Percentiles rank a stretch among this genome's conserved stretches.
These are phyloP conservation scores for Cladosporium sp. DNA, from an alignment of 2,329 filamentous ascomycete species.

Conservation along the genomic window DNA sequence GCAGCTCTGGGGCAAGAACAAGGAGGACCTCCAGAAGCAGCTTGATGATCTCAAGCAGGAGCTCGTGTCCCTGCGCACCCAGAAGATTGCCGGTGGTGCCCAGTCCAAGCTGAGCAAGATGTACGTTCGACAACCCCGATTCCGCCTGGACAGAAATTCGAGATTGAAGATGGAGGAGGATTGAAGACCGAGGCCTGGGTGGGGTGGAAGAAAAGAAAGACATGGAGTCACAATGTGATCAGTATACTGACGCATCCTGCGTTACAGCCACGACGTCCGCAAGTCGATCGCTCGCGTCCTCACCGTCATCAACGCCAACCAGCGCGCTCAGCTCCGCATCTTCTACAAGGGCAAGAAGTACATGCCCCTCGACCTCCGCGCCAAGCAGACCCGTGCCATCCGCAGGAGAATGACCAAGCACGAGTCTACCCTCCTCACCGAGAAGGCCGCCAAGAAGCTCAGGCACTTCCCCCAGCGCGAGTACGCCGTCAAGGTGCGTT, in stretches of 20 bases:
- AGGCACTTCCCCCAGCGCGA: conserved; percentile 98
- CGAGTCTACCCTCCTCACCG: conserved; percentile 80
- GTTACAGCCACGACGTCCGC: conserved; percentile 87
- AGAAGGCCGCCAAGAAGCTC: conserved; percentile 96
- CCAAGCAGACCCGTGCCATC: conserved; percentile 98
- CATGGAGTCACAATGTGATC: conserved; percentile 20
- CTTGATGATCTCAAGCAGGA: conserved; percentile 94
- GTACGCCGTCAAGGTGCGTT: conserved; percentile 89
- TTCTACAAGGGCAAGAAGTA: conserved; percentile 99
- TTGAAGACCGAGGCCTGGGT: conserved; percentile 6
- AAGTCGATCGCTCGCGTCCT: conserved; percentile 99
- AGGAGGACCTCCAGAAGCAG: conserved; percentile 96
- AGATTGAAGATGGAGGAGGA: conserved; percentile 22
- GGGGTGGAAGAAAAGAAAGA: conserved; percentile 12
- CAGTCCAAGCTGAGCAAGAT: conserved; percentile 97
- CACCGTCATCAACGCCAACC: conserved; percentile 99
- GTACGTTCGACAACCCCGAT: conserved; percentile 57
- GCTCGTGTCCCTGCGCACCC: conserved; percentile 92
- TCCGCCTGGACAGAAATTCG: conserved; percentile 7
- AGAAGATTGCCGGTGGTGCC: conserved; percentile 93
- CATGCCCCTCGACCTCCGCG: conserved; percentile 94
- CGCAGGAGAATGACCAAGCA: conserved; percentile 90
- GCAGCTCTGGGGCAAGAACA: conserved; percentile 98
- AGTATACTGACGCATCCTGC: conserved; percentile 22
- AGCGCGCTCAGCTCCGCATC: conserved; percentile 93